phyloP scores from a whole-genome alignment of 108 stramenopile species.

The Cylindrotheca fusiformis region DNA sequence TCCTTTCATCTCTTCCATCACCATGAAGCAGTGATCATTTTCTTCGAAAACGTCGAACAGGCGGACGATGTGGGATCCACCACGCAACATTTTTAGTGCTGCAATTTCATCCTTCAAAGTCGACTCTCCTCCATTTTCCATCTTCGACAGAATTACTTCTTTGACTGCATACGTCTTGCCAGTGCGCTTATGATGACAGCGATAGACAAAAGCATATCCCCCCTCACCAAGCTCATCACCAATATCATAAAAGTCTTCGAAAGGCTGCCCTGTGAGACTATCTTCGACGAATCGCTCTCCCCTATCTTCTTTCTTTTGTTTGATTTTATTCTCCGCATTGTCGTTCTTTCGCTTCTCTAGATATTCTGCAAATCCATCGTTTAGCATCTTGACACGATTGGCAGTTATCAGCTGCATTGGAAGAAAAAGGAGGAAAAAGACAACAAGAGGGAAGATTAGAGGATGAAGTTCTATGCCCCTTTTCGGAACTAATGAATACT shows the following conservation, averaged over 20 bases:
- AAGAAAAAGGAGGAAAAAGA: not conserved
- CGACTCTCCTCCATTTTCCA: slow-evolving; percentile 34
- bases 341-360: slow-evolving; percentile 33
- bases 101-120: slow-evolving; percentile 62
- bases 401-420: slow-evolving; percentile 20
- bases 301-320: slow-evolving; percentile 18
- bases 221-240: slow-evolving; percentile 68
- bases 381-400: slow-evolving; percentile 38
- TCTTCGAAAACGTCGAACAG: slow-evolving; percentile 67
- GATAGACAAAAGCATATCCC: slow-evolving; percentile 63
- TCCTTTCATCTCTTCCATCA: slow-evolving; percentile 77
- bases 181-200: slow-evolving; percentile 46
- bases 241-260: slow-evolving; percentile 43
- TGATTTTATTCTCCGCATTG: slow-evolving; percentile 19
- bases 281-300: slow-evolving; percentile 30
- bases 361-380: slow-evolving; percentile 35
- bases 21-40: slow-evolving; percentile 53
- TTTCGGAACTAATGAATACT: not conserved
- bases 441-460: not conserved
- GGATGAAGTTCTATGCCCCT: not conserved
- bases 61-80: slow-evolving; percentile 72
- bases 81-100: slow-evolving; percentile 55
- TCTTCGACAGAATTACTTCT: slow-evolving; percentile 48
- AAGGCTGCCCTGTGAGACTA: slow-evolving; percentile 35
- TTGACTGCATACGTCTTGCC: slow-evolving; percentile 58